A percentile compares a stretch with the other conserved stretches of the same genome.
Conservation (phyloP, 306 rosid genomes). For the Pyrus communis region DNA sequence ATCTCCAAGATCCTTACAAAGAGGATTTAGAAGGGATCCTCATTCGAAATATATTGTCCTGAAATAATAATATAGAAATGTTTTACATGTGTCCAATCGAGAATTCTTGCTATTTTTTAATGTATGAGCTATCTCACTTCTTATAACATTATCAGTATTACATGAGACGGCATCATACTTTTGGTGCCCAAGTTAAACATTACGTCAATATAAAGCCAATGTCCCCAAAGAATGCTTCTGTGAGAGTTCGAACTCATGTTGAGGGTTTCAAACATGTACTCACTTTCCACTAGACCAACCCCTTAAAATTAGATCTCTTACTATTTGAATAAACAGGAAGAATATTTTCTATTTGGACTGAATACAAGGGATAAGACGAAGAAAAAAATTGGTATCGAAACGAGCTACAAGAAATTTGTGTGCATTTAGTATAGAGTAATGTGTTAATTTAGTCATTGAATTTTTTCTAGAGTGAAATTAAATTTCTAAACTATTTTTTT, state of each 20-base stretch:
- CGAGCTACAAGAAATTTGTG: neutral
- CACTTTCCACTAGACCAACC: neutral
- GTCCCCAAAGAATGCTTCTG: neutral
- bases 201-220: too few relatives aligned
- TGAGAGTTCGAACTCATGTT: neutral
- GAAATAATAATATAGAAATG: too few relatives aligned
- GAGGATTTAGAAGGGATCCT: too few relatives aligned
- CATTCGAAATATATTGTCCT: too few relatives aligned
- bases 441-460: too few relatives aligned
- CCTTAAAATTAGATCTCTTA: neutral
- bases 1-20: too few relatives aligned
- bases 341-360: too few relatives aligned
- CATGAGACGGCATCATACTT: neutral
- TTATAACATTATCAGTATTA: too few relatives aligned
- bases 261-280: neutral
- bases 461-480: too few relatives aligned
- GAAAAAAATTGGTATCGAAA: neutral
- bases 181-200: neutral
- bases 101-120: too few relatives aligned
- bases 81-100: too few relatives aligned
- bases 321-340: neutral
- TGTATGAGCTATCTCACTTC: neutral
- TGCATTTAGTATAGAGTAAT: neutral
- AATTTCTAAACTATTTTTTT: too few relatives aligned
- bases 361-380: neutral